These are phyloP conservation scores for Tolypocladium paradoxum DNA, from an alignment of 2,329 filamentous ascomycete genomes.

Conservation along the genomic window DNA sequence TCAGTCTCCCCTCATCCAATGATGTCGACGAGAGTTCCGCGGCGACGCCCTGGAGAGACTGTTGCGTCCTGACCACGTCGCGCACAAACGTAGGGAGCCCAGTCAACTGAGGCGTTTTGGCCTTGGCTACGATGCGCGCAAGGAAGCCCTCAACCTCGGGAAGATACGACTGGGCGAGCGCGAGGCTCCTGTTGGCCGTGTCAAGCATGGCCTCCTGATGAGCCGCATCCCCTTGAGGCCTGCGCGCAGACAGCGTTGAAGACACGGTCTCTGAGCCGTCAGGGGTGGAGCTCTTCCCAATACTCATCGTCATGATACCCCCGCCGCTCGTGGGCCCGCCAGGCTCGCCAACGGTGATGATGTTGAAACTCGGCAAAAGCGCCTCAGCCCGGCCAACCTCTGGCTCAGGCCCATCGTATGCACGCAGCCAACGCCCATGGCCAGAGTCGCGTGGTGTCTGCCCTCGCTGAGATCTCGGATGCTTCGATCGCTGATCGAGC, in stretches of 20 bases:
- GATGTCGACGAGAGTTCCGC: slow-evolving; percentile 4
- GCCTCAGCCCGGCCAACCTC: not conserved
- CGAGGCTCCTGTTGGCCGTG: slow-evolving; percentile 3
- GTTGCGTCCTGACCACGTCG: slow-evolving; percentile 9
- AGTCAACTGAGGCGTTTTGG: slow-evolving; percentile 6
- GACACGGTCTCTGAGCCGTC: not conserved
- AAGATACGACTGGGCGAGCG: slow-evolving; percentile 3
- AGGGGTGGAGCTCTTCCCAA: not conserved
- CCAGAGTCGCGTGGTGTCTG: not conserved
- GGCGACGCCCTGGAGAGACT: slow-evolving; percentile 4
- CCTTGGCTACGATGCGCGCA: slow-evolving; percentile 1
- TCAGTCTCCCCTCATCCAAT: slow-evolving; percentile 5
- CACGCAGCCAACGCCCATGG: not conserved
- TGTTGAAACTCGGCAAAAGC: not conserved
- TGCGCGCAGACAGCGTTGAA: no score
- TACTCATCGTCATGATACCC: not conserved
- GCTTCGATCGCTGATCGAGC: not conserved
- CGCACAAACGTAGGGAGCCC: slow-evolving; percentile 13
- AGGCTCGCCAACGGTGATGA: not conserved
- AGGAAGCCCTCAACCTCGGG: slow-evolving; percentile 11
- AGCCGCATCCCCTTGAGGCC: not conserved
- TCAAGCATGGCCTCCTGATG: slow-evolving; percentile 5
- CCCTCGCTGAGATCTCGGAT: not conserved
- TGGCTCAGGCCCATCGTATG: not conserved
- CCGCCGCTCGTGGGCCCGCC: not conserved